Conservation (phyloP, 768 basidiomycete genomes). For the Cystoderma amianthinum region DNA sequence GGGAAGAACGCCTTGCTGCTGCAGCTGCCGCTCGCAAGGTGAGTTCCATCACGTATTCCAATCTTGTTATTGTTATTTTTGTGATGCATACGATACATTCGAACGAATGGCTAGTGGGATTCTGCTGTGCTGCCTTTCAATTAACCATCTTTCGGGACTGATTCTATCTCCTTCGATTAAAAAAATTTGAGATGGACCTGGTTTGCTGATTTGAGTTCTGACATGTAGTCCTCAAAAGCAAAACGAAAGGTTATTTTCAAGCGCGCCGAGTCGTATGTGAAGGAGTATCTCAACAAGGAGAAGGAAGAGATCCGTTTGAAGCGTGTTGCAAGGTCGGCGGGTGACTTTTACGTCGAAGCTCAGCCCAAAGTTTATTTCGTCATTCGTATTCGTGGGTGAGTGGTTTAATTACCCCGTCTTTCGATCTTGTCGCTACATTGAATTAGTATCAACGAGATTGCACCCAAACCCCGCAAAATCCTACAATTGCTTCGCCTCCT, state of each 20-base stretch:
- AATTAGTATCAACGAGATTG: slow-evolving; percentile 96
- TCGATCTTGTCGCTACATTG: neutral
- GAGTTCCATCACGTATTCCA: slow-evolving; percentile 20
- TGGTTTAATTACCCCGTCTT: slow-evolving; percentile 9
- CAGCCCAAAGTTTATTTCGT: slow-evolving; percentile 98
- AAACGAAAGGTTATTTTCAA: slow-evolving; percentile 99
- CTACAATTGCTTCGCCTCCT: slow-evolving; percentile 96
- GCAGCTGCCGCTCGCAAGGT: slow-evolving; percentile 88
- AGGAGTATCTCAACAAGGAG: slow-evolving; percentile 91
- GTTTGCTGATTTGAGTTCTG: no score
- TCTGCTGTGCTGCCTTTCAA: slow-evolving; percentile 68
- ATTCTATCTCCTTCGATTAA: slow-evolving; percentile 17
- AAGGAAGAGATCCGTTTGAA: slow-evolving; percentile 94
- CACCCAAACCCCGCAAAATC: slow-evolving; percentile 99
- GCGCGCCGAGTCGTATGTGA: slow-evolving; percentile 96
- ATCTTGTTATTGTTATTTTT: slow-evolving; percentile 11
- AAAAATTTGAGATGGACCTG: no score
- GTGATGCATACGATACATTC: slow-evolving; percentile 85
- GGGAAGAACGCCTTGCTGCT: slow-evolving; percentile 86
- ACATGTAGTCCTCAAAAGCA: slow-evolving; percentile 82
- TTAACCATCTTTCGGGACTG: slow-evolving; percentile 97
- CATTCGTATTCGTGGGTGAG: slow-evolving; percentile 92
- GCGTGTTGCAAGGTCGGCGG: slow-evolving; percentile 83
- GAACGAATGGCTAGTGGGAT: slow-evolving; percentile 69
- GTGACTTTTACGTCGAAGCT: slow-evolving; percentile 96